Base-by-base conservation (phyloP, 805 yeast species). In the Hanseniaspora occidentalis region DNA sequence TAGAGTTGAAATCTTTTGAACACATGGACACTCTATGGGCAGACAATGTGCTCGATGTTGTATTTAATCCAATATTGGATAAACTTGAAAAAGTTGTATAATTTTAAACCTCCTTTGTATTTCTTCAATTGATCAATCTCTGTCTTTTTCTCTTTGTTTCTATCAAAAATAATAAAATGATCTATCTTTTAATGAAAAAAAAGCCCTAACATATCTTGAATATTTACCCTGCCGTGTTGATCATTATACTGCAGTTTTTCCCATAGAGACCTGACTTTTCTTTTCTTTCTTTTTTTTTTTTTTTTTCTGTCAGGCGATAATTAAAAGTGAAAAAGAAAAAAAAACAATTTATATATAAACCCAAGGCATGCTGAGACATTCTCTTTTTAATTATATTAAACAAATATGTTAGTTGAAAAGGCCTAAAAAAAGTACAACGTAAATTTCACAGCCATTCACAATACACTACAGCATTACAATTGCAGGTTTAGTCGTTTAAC, bases 11-110 rank as follows among this genome's bases (percentile, higher is more conserved):
- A 0, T 62, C 60, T 7, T 82, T 82, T 53, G 94, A 84, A 56
- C 94, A 84, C 54, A 69, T 84, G 64, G 94, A 84, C 51, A 73
- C 83, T 33, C 51, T 84, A 10, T 84, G 94, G 94, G 88, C 84
- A 3, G 50, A 62, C 2, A 75, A 78, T 43, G 84, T 77, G 4
- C 66, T 56, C 6, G 46, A 50, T 11, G 44, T 40, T 10, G 70
- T 67, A 0, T 62, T 69, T 31, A 19, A 27, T 1, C 57, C 54
- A 2, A 70, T 75, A 42, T 67, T 80, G 72, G 69, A 68, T 42
- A 61, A 61, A 31, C 51, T 73, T 10, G 66, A 73, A 62, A 73
- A 73, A 40, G 75, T 76, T 1, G 23, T 72, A 65, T 53, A 66
- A 66, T 47, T 54, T 60, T 8, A 58, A 68, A 31, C 71, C 71